Evolutionary conservation across 805 yeast genomes (phyloP).

Genomic region (Candida easanensis): DNA sequence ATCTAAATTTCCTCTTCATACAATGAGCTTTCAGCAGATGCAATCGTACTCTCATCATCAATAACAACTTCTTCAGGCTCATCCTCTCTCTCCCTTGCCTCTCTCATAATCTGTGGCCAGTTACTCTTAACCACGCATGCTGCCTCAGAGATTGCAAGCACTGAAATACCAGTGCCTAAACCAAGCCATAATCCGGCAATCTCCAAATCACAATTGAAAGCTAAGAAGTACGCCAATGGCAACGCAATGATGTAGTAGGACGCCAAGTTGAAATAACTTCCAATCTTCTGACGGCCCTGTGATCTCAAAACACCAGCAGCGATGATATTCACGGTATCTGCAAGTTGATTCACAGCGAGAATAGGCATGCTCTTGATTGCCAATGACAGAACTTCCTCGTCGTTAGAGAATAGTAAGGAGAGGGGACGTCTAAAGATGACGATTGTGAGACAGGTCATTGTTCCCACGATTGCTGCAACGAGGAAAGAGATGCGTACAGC

Average conservation of each 20-base stretch:
- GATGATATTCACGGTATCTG: slow-evolving; percentile 69
- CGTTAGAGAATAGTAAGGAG: slow-evolving; percentile 59
- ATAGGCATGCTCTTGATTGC: slow-evolving; percentile 60
- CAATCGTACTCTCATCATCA: slow-evolving; percentile 27
- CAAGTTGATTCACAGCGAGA: slow-evolving; percentile 61
- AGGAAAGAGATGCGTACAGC: slow-evolving; percentile 41
- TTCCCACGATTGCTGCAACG: slow-evolving; percentile 50
- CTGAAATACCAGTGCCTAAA: slow-evolving; percentile 58
- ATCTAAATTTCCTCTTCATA: slow-evolving; percentile 7
- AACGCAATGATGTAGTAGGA: slow-evolving; percentile 70
- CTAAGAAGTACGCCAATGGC: slow-evolving; percentile 61
- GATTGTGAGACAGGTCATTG: slow-evolving; percentile 45
- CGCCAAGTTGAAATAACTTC: slow-evolving; percentile 66
- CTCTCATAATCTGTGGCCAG: slow-evolving; percentile 48
- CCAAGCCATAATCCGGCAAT: slow-evolving; percentile 75
- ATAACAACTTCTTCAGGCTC: slow-evolving; percentile 26
- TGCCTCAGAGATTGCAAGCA: slow-evolving; percentile 50
- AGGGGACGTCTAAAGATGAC: slow-evolving; percentile 45
- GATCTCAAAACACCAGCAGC: slow-evolving; percentile 75
- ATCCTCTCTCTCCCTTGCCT: slow-evolving; percentile 28
- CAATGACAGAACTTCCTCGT: slow-evolving; percentile 50
- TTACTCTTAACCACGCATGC: slow-evolving; percentile 45
- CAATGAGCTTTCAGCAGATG: slow-evolving; percentile 10
- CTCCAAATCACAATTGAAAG: slow-evolving; percentile 45
- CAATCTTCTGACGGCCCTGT: slow-evolving; percentile 71